A percentile compares a stretch with the other conserved stretches of the same genome.
Conservation (phyloP, 305 asterid species). For the Salvia sclarea region DNA sequence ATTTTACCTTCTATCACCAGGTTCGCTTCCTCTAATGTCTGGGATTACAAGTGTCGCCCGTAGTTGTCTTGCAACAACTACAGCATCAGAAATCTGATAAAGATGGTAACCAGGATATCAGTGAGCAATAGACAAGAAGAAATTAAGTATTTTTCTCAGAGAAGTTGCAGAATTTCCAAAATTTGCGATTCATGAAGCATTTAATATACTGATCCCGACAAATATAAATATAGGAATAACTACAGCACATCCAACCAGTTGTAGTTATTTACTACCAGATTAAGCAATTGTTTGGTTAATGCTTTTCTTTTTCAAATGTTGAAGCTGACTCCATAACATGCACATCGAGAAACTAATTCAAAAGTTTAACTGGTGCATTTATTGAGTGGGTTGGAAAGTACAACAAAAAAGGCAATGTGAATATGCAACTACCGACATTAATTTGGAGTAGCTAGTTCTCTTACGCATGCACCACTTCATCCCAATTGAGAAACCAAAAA, state of each 20-base stretch:
- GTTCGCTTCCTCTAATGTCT: constrained; percentile 80
- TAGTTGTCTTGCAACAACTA: constrained; percentile 83
- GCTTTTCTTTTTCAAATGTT: background rate
- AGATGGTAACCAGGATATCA: constrained; percentile 28
- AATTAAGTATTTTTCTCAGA: constrained; percentile 17
- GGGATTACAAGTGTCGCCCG: constrained; percentile 93
- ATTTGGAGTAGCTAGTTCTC: background rate
- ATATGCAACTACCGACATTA: background rate
- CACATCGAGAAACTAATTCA: background rate
- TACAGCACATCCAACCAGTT: constrained; percentile 6
- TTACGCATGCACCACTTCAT: background rate
- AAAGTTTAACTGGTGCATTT: background rate
- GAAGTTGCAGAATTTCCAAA: background rate
- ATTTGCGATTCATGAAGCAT: constrained; percentile 10
- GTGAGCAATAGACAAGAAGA: constrained; percentile 15
- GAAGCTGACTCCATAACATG: background rate
- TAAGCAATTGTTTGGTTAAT: background rate
- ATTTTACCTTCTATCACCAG: constrained; percentile 73
- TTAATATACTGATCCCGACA: background rate
- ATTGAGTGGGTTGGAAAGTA: background rate
- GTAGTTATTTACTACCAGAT: background rate
- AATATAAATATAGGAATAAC: background rate
- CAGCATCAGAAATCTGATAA: constrained; percentile 89
- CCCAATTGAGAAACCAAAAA: constrained; percentile 3
- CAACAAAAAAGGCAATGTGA: background rate